phyloP scores from a whole-genome alignment of 305 asterid genomes.

The Plantago rigida region DNA sequence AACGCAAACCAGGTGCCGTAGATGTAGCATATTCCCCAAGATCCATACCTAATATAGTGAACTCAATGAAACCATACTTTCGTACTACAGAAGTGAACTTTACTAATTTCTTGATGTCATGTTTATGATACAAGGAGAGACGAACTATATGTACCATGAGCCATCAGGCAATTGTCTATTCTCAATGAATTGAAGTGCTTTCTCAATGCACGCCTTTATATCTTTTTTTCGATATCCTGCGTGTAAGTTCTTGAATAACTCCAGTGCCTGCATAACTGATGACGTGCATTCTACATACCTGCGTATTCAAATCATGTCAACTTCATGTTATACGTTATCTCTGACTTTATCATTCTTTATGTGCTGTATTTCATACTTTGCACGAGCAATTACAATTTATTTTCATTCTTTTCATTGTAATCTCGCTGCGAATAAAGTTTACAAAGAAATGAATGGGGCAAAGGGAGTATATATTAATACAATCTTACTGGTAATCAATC shows the following conservation, averaged over 20 bases:
- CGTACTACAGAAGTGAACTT: no score
- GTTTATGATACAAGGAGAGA: no score
- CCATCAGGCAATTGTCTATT: constrained; percentile 47
- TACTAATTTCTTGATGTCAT: no score
- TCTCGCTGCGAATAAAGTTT: no score
- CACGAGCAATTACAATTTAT: no score
- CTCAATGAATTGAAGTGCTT: constrained; percentile 40
- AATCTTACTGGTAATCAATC: constrained; percentile 50
- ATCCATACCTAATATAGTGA: constrained; percentile 45
- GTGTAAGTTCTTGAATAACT: constrained; percentile 32
- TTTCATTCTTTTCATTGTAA: no score
- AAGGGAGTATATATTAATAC: no score
- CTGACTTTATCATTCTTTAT: neutral
- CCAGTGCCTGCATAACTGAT: constrained; percentile 40
- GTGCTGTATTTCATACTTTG: no score
- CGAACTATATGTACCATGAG: constrained; percentile 34
- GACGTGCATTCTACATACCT: constrained; percentile 65
- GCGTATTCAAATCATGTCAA: neutral
- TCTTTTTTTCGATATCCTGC: constrained; percentile 35
- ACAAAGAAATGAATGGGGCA: no score
- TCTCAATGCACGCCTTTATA: constrained; percentile 34
- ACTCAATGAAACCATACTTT: no score
- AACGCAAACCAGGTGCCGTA: constrained; percentile 68
- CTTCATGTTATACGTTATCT: no score
- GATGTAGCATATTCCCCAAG: constrained; percentile 68